Base-by-base conservation (phyloP, 108 stramenopile species). In the Phaeodactylum tricornutum region DNA sequence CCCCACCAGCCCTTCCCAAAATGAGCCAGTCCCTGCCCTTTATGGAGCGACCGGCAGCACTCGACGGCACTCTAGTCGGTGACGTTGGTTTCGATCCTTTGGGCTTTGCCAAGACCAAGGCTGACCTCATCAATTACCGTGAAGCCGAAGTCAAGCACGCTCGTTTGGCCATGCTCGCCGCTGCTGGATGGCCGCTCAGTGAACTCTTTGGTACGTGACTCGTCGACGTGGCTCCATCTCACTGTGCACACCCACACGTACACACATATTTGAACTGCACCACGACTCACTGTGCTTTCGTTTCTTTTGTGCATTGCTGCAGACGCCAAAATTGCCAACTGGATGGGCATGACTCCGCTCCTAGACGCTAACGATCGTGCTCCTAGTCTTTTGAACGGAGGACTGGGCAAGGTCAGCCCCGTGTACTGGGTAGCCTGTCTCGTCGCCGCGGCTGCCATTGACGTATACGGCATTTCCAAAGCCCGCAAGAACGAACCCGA, bases 31-130 rank as follows among this genome's bases (percentile, higher is more conserved):
- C 81, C 21, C 50, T 91, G 21, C 89, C 89, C 25, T 91, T 84
- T 66, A 55, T 91, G 53, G 56, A 69, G 5, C 74, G 75, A 22
- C 84, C 84, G 12, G 50, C 45, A 1, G 60, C 64, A 16, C 69
- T 94, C 29, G 74, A 74, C 44, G 87, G 93, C 23, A 39, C 64
- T 1, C 61, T 85, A 8, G 78, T 77, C 9, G 93, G 88, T 25
- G 88, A 91, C 57, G 87, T 86, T n/a, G 93, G 93, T 17, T 94
- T 94, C 50, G 93, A 94, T 59, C 93, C 93, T 22, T 50, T 91
- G 11, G 84, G 84, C 24, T 86, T 94, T 49, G 81, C 84, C 59
- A 79, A 82, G 53, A 49, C 62, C 25, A 44, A 64, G 20, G 62
- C 53, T 2, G 58, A 56, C 22, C 48, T 84, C 31, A 46, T 68